A percentile compares a stretch with the other conserved stretches of the same genome.
phyloP scores from a whole-genome alignment of 371 early-diverging fungal species.

The Apophysomyces ossiformis region DNA sequence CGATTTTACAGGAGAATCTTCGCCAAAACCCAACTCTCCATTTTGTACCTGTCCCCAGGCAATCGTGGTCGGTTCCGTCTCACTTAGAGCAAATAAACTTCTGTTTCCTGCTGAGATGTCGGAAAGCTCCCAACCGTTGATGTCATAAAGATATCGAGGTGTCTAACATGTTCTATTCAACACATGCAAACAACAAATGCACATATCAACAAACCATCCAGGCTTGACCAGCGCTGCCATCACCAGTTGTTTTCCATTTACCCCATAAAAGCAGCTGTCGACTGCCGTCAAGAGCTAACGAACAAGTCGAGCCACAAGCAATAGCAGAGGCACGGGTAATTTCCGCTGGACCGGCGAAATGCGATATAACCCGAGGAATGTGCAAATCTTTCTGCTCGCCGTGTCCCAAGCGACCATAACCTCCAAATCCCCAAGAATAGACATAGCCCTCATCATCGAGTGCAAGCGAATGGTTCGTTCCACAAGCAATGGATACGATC shows the following conservation, averaged over 20 bases:
- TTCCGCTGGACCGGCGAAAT: conserved; percentile 35
- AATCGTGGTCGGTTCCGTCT: conserved; percentile 35
- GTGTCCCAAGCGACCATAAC: conserved; percentile 59
- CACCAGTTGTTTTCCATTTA: conserved; percentile 56
- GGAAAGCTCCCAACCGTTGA: conserved; percentile 48
- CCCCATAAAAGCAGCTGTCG: conserved; percentile 49
- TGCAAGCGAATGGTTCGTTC: conserved; percentile 61
- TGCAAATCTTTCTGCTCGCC: conserved; percentile 43
- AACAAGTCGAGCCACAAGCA: conserved; percentile 48
- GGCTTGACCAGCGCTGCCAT: conserved; percentile 52
- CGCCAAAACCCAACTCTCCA: conserved; percentile 47
- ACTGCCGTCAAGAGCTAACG: conserved; percentile 49
- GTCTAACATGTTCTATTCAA: conserved; percentile 14
- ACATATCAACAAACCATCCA: conserved; percentile 38
- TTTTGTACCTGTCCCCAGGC: conserved; percentile 52
- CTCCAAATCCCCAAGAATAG: conserved; percentile 64
- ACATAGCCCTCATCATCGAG: conserved; percentile 49
- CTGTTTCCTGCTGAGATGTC: conserved; percentile 40
- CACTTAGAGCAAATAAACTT: conserved; percentile 38
- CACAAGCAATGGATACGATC: conserved; percentile 47
- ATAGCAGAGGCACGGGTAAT: conserved; percentile 35
- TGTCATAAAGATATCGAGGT: conserved; percentile 43
- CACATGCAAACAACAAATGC: background rate
- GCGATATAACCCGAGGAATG: conserved; percentile 38
- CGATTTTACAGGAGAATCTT: conserved; percentile 32